Conservation (phyloP, 2,329 filamentous ascomycete species). For the Trichoderma asperellum region DNA sequence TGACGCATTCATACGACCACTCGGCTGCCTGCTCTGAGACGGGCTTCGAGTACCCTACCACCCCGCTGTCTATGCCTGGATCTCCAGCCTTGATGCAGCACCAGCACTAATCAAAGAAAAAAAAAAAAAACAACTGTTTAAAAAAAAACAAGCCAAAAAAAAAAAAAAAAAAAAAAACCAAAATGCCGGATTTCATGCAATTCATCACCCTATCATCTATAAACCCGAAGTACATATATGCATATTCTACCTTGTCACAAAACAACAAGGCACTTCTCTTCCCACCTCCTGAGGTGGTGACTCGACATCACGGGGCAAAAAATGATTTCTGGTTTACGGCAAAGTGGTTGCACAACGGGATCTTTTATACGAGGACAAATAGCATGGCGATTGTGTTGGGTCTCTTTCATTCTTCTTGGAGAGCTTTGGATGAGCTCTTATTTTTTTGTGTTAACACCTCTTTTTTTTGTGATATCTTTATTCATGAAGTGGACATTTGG, state of each 20-base stretch:
- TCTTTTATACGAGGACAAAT: slow-evolving; percentile 23
- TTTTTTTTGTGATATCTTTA: slow-evolving; percentile 7
- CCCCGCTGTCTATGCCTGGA: slow-evolving; percentile 72
- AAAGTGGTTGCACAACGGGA: slow-evolving; percentile 9
- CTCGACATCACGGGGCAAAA: slow-evolving; percentile 18
- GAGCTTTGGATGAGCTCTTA: slow-evolving; percentile 22
- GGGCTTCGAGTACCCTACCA: slow-evolving; percentile 68
- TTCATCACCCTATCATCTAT: slow-evolving; percentile 16
- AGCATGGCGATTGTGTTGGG: slow-evolving; percentile 29
- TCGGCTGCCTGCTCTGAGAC: slow-evolving; percentile 66
- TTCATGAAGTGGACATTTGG: slow-evolving; percentile 18
- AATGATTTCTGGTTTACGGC: slow-evolving; percentile 23
- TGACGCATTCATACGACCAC: slow-evolving; percentile 73
- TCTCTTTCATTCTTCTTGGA: slow-evolving; percentile 24
- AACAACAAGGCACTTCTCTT: background rate
- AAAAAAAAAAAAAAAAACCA: background rate
- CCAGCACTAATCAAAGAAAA: slow-evolving; percentile 17
- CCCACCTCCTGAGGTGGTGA: slow-evolving; percentile 15
- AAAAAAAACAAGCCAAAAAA: background rate
- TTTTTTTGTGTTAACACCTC: slow-evolving; percentile 27
- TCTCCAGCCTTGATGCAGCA: slow-evolving; percentile 59
- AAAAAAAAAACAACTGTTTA: background rate
- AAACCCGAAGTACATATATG: slow-evolving; percentile 11
- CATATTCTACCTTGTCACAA: slow-evolving; percentile 8
- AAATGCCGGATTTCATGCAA: background rate